These are phyloP conservation scores for Tricholoma furcatifolium DNA, from an alignment of 768 basidiomycete species.

Conservation along the genomic window DNA sequence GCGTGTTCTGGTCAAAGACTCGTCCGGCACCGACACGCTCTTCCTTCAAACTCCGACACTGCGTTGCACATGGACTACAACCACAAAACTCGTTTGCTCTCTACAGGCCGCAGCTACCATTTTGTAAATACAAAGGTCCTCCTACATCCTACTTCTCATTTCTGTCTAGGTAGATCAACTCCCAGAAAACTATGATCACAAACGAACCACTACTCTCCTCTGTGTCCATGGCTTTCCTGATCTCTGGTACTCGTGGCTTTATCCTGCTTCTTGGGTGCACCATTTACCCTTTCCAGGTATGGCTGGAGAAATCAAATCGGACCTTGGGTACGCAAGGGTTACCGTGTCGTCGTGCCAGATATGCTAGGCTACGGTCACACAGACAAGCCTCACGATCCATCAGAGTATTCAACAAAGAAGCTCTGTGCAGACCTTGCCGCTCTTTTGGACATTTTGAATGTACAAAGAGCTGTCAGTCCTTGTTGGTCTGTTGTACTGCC, in stretches of 20 bases:
- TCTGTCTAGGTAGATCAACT: constrained; percentile 50
- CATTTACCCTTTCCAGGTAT: constrained; percentile 43
- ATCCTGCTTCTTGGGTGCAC: background rate
- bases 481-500: background rate
- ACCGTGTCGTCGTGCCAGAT: constrained; percentile 60
- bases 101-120: constrained; percentile 65
- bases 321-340: constrained; percentile 63
- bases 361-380: constrained; percentile 69
- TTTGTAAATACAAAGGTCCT: constrained; percentile 40
- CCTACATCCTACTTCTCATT: background rate
- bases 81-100: constrained; percentile 48
- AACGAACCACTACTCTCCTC: constrained; percentile 52
- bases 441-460: constrained; percentile 54
- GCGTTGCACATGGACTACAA: constrained; percentile 38
- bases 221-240: constrained; percentile 85
- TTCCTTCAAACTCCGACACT: constrained; percentile 23
- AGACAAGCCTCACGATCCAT: constrained; percentile 54
- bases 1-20: constrained; percentile 15
- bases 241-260: constrained; percentile 32
- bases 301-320: constrained; percentile 76
- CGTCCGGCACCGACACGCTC: constrained; percentile 28
- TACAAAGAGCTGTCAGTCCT: constrained; percentile 52
- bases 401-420: constrained; percentile 58
- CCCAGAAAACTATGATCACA: constrained; percentile 42
- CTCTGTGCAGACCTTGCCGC: constrained; percentile 64